phyloP scores from a whole-genome alignment of 179 eudicot genomes.

The Pouteria campechiana region DNA sequence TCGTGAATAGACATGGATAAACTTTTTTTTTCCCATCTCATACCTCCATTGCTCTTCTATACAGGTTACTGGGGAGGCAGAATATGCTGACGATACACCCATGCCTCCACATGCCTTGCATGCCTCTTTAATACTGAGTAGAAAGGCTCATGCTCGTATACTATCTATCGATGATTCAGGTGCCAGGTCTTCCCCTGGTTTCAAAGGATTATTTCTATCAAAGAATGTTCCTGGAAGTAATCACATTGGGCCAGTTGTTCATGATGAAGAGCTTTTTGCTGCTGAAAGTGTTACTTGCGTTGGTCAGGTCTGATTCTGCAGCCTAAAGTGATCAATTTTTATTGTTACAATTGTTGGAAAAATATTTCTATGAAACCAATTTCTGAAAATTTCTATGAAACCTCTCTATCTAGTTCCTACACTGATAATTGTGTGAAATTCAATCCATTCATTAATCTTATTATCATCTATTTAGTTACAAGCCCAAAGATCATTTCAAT shows the following conservation, averaged over 20 bases:
- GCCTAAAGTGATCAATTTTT: too few relatives aligned
- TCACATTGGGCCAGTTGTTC: slow-evolving; percentile 58
- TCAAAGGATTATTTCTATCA: slow-evolving; percentile 69
- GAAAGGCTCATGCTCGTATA: slow-evolving; percentile 94
- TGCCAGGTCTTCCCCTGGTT: slow-evolving; percentile 71
- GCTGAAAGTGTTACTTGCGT: slow-evolving; percentile 87
- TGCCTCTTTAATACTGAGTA: slow-evolving; percentile 75
- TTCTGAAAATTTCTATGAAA: too few relatives aligned
- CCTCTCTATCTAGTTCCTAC: too few relatives aligned
- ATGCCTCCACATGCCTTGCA: slow-evolving; percentile 75
- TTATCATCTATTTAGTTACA: too few relatives aligned
- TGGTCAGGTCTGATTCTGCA: too few relatives aligned
- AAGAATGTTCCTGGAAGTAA: slow-evolving; percentile 80
- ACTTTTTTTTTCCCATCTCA: too few relatives aligned
- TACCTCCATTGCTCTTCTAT: not conserved
- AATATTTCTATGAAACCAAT: too few relatives aligned
- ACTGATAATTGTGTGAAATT: too few relatives aligned
- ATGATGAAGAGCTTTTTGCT: slow-evolving; percentile 92
- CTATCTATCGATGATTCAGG: slow-evolving; percentile 69
- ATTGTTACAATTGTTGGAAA: too few relatives aligned
- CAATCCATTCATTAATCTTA: too few relatives aligned
- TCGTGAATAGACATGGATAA: too few relatives aligned
- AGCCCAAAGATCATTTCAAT: too few relatives aligned
- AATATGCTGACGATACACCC: slow-evolving; percentile 82
- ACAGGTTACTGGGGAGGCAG: slow-evolving; percentile 98